These are phyloP conservation scores for Phytopythium boreale DNA, from an alignment of 352 stramenopile species.

Conservation along the genomic window DNA sequence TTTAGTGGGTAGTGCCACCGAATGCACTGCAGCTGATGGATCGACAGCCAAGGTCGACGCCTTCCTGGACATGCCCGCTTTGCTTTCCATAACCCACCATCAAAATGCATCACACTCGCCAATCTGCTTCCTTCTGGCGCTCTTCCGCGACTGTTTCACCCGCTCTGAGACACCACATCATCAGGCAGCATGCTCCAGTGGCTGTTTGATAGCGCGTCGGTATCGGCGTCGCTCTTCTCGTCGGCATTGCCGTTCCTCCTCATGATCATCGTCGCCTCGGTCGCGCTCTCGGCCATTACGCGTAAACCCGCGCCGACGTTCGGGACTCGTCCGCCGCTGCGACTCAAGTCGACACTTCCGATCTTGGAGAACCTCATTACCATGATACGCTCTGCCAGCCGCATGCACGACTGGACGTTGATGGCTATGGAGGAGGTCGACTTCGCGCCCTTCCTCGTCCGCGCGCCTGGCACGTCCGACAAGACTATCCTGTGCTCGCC, in stretches of 20 bases:
- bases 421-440: constrained; percentile 23
- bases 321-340: constrained; percentile 3
- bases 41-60: too few species aligned
- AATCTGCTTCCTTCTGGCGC: not conserved
- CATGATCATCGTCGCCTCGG: not conserved
- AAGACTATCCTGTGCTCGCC: constrained; percentile 26
- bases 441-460: constrained; percentile 28
- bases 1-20: too few species aligned
- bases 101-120: not conserved
- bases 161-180: too few species aligned
- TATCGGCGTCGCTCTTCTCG: not conserved
- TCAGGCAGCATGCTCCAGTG: not conserved
- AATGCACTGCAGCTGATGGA: too few species aligned
- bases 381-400: constrained; percentile 2
- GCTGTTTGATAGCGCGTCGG: not conserved
- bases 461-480: constrained; percentile 22
- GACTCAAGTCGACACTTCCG: constrained; percentile 19
- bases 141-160: too few species aligned
- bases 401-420: constrained; percentile 13
- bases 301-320: not conserved
- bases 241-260: not conserved
- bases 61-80: too few species aligned
- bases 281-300: not conserved
- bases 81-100: too few species aligned
- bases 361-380: constrained; percentile 23